These are phyloP conservation scores for Blumeria graminis DNA, from an alignment of 2,329 filamentous ascomycete species.

Conservation along the genomic window DNA sequence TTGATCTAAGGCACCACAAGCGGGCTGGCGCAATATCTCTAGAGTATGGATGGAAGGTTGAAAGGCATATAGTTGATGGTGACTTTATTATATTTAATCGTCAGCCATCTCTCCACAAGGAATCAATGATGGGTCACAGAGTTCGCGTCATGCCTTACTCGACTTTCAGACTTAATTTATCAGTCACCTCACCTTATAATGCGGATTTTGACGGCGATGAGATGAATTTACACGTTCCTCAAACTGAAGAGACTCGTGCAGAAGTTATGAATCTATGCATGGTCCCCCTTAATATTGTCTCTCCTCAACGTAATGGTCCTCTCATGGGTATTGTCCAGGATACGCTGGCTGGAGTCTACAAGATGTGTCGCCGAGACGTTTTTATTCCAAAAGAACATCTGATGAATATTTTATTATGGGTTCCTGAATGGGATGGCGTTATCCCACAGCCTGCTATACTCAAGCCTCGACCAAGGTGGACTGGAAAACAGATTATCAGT, in stretches of 20 bases:
- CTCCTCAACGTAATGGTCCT: slow-evolving; percentile 84
- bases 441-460: slow-evolving; percentile 85
- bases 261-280: slow-evolving; percentile 88
- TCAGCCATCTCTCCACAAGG: slow-evolving; percentile 96
- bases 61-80: slow-evolving; percentile 84
- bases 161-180: slow-evolving; percentile 91
- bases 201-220: slow-evolving; percentile 99
- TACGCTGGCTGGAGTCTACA: slow-evolving; percentile 87
- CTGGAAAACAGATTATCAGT: slow-evolving; percentile 91
- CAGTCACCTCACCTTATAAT: slow-evolving; percentile 96
- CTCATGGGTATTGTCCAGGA: slow-evolving; percentile 99
- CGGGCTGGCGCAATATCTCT: slow-evolving; percentile 60
- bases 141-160: slow-evolving; percentile 98
- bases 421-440: slow-evolving; percentile 89
- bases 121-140: slow-evolving; percentile 99
- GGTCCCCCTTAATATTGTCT: slow-evolving; percentile 97
- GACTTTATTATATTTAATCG: slow-evolving; percentile 99
- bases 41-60: slow-evolving; percentile 96
- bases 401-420: slow-evolving; percentile 95
- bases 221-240: slow-evolving; percentile 99
- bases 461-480: slow-evolving; percentile 84
- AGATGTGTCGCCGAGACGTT: slow-evolving; percentile 77
- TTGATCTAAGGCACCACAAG: slow-evolving; percentile 85
- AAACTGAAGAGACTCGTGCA: slow-evolving; percentile 87
- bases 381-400: slow-evolving; percentile 79